Evolutionary conservation across 495 filamentous ascomycete species (phyloP), one percentile per base, ranked within the genome.

Genomic region (Hypoxylon cercidicola): DNA sequence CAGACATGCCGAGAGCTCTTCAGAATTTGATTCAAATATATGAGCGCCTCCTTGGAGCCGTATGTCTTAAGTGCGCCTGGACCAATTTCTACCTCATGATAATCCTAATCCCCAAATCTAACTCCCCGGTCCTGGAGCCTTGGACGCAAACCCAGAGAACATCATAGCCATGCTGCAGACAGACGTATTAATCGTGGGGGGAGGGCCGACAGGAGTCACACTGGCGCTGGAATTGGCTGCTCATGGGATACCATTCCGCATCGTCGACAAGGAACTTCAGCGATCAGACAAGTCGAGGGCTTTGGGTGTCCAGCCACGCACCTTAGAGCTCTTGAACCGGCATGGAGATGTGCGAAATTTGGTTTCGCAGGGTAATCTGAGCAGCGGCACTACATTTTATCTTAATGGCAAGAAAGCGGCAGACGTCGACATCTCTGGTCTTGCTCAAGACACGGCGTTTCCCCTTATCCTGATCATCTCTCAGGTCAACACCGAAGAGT

Each of bases 401-500:
- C 47, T 63, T 20, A 69, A 75, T 25, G 62, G 64, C 20, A 60
- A 64, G 54, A 70, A 69, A 32, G 51, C 67, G 18, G 54, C 65
- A 7, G 72, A 73, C 11, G 53, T 75, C 12, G 63, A 71, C 12
- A 16, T 81, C 4, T 69, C 74, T 2, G 73, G 70, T n/a, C 46
- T 77, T 4, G 66, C 62, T n/a, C 55, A 55, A 5, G 73, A 81
- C 37, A 78, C 77, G 7, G 60, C 60, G 13, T 83, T 76, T 23
- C 63, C 68, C 1, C 45, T 75, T 0, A 78, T 80, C 0, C 60
- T 79, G 4, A 72, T 77, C 30, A 71, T 81, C 9, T 76, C 73
- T 9, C 80, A 83, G 59, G 70, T 64, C 11, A 72, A 79, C 43
- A 81, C 78, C 0, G 80, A 82, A 52, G 34, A 16, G 0, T 78